Percentiles rank a stretch among this genome's conserved stretches.
These are phyloP conservation scores for Apophysomyces sp. DNA, from an alignment of 371 early-diverging fungal genomes.

Conservation along the genomic window DNA sequence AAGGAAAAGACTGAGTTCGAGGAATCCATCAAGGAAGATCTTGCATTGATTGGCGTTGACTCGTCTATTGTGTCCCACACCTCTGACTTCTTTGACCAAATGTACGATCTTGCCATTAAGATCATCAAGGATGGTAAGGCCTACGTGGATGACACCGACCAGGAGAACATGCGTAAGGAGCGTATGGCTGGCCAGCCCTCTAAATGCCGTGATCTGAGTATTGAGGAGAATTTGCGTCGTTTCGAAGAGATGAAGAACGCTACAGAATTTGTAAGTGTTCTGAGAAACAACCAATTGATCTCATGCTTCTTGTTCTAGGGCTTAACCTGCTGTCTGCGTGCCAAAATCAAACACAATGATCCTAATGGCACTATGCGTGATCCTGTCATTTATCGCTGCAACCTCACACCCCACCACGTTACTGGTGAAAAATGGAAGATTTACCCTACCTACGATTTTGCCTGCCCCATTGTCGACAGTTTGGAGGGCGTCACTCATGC, in stretches of 20 bases:
- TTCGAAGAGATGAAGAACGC: slow-evolving; percentile 95
- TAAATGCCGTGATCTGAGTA: slow-evolving; percentile 80
- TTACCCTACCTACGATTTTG: slow-evolving; percentile 99
- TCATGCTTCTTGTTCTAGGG: slow-evolving; percentile 45
- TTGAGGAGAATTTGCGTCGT: slow-evolving; percentile 90
- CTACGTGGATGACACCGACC: slow-evolving; percentile 97
- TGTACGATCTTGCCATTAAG: slow-evolving; percentile 85
- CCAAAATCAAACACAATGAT: slow-evolving; percentile 96
- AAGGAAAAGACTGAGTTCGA: slow-evolving; percentile 98
- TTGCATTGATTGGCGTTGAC: slow-evolving; percentile 84
- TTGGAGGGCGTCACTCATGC: slow-evolving; percentile 99
- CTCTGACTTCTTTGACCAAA: slow-evolving; percentile 93
- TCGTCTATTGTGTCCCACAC: slow-evolving; percentile 87
- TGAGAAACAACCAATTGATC: slow-evolving; percentile 8
- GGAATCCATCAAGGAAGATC: slow-evolving; percentile 92
- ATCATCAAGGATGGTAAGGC: slow-evolving; percentile 95
- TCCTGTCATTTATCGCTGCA: slow-evolving; percentile 98
- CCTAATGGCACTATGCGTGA: slow-evolving; percentile 99
- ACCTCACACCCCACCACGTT: slow-evolving; percentile 91
- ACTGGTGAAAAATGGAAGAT: slow-evolving; percentile 94
- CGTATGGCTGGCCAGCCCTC: slow-evolving; percentile 91
- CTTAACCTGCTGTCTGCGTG: slow-evolving; percentile 91
- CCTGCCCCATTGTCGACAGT: slow-evolving; percentile 98
- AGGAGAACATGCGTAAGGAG: slow-evolving; percentile 89
- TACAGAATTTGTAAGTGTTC: slow-evolving; percentile 66